Percentiles rank a stretch among this genome's conserved stretches.
phyloP scores from a whole-genome alignment of 805 yeast genomes.

The Barnettozyma vustinii region DNA sequence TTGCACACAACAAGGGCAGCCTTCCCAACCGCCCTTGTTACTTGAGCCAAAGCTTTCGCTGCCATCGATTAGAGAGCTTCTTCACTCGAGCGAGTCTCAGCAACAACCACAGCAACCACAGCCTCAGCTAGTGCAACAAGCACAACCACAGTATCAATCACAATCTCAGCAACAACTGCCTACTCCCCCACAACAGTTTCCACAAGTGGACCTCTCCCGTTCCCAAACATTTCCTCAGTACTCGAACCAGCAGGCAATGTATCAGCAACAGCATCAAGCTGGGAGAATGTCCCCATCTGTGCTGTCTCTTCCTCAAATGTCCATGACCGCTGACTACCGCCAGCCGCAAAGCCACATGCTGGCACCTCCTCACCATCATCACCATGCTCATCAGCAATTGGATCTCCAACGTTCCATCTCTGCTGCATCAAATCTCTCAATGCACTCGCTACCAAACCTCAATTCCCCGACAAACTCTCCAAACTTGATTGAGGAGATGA shows the following conservation, averaged over 20 bases:
- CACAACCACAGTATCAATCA: constrained; percentile 12
- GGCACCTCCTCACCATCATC: background rate
- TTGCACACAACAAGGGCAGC: background rate
- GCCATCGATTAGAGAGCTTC: constrained; percentile 4
- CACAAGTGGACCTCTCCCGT: background rate
- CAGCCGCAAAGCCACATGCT: background rate
- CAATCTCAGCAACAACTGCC: background rate
- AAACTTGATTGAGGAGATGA: constrained; percentile 7
- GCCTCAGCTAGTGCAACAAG: constrained; percentile 7
- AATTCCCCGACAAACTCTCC: constrained; percentile 8
- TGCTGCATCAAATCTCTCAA: background rate
- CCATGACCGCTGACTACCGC: background rate
- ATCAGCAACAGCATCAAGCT: background rate
- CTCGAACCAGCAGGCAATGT: background rate
- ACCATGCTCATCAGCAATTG: background rate
- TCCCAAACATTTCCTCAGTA: background rate
- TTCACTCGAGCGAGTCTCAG: background rate
- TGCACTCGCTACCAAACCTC: constrained; percentile 3
- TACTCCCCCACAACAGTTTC: constrained; percentile 1
- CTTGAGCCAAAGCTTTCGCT: constrained; percentile 2
- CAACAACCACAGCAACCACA: background rate
- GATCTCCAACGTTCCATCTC: background rate
- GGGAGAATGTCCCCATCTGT: background rate
- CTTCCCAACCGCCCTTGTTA: background rate
- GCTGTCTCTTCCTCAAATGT: background rate